Conservation (phyloP, 192 early-diverging fungal genomes). For the Backusella morwellensis region DNA sequence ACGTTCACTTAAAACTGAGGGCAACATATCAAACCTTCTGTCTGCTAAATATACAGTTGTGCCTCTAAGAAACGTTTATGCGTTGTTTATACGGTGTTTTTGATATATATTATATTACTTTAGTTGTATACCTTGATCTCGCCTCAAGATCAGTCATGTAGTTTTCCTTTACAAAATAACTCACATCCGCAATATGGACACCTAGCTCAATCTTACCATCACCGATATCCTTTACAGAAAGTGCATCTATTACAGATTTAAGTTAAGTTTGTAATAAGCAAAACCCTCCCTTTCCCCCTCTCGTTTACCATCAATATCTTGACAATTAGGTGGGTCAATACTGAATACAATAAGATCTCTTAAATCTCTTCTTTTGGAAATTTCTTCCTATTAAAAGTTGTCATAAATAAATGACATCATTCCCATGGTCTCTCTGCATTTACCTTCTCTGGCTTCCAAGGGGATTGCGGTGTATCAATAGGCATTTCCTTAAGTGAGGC, state of each 20-base stretch:
- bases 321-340: slow-evolving; percentile 75
- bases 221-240: slow-evolving; percentile 56
- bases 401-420: neutral
- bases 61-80: slow-evolving; percentile 38
- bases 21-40: slow-evolving; percentile 81
- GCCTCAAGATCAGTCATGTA: slow-evolving; percentile 69
- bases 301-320: slow-evolving; percentile 68
- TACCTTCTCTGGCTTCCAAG: slow-evolving; percentile 53
- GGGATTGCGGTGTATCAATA: slow-evolving; percentile 41
- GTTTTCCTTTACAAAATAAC: slow-evolving; percentile 63
- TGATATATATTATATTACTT: neutral
- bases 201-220: slow-evolving; percentile 61
- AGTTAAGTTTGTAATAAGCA: neutral
- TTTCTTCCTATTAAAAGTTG: slow-evolving; percentile 32
- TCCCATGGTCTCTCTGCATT: neutral
- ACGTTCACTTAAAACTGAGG: slow-evolving; percentile 67
- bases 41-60: slow-evolving; percentile 80
- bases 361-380: slow-evolving; percentile 39
- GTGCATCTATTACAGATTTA: slow-evolving; percentile 45
- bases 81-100: neutral
- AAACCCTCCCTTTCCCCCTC: too few species aligned
- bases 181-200: slow-evolving; percentile 78
- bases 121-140: slow-evolving; percentile 38
- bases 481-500: slow-evolving; percentile 69
- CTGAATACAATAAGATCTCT: slow-evolving; percentile 38